Percentiles rank a stretch among this genome's conserved stretches.
Evolutionary conservation across 73 alveolate species (phyloP).

Genomic region (Paramecium pentaurelia): DNA sequence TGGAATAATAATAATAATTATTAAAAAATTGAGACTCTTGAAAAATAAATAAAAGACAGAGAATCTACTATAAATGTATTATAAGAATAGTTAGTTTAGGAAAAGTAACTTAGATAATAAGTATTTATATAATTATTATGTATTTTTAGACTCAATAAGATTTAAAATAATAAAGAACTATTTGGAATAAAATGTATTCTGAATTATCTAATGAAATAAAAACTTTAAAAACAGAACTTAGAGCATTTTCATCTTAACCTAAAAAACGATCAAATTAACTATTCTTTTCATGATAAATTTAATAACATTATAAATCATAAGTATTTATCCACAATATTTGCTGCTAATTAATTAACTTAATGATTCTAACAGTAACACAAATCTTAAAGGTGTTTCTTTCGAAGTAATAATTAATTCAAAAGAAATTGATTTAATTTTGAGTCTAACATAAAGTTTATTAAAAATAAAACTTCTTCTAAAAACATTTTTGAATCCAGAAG

Average conservation of each 20-base stretch:
- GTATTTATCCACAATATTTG: neutral
- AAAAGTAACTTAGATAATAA: neutral
- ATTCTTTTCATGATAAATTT: neutral
- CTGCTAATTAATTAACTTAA: neutral
- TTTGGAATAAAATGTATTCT: neutral
- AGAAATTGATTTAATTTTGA: neutral
- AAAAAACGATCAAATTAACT: neutral
- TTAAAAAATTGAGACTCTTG: neutral
- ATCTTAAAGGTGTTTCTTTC: neutral
- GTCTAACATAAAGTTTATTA: neutral
- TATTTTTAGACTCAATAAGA: neutral
- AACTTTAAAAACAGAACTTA: neutral
- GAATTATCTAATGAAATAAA: neutral
- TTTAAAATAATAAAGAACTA: neutral
- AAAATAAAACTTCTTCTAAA: neutral
- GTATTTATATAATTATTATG: neutral
- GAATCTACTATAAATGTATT: neutral
- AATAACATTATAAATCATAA: neutral
- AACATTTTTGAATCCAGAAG: neutral
- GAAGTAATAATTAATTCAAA: neutral
- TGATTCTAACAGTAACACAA: neutral
- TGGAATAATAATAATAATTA: neutral
- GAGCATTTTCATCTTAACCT: slow-evolving; percentile 1
- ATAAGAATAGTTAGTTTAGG: neutral
- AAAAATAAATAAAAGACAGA: neutral